Percentiles rank a stretch among this genome's conserved stretches.
Conservation (phyloP, 2,329 filamentous ascomycete genomes). For the Fusarium incarnatum region DNA sequence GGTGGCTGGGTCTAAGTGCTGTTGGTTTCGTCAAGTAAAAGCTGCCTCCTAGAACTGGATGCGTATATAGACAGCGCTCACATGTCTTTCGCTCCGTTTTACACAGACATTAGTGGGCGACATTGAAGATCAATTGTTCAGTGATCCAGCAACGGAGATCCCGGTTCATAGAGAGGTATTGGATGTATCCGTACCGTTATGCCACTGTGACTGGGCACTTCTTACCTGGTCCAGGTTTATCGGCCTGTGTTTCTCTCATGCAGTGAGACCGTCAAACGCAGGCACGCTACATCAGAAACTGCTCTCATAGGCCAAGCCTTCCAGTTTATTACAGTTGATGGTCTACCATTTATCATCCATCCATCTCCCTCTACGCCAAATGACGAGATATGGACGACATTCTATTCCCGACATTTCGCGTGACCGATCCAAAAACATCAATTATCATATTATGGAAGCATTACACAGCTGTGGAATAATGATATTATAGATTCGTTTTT, state of each 20-base stretch:
- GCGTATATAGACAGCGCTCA: neutral
- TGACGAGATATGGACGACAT: neutral
- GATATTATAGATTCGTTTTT: neutral
- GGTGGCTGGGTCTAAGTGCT: neutral
- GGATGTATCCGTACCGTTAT: neutral
- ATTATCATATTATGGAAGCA: neutral
- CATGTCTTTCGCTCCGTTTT: neutral
- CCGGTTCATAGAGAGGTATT: neutral
- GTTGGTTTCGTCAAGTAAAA: neutral
- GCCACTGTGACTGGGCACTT: neutral
- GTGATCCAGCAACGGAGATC: neutral
- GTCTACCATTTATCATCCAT: neutral
- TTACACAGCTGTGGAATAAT: neutral
- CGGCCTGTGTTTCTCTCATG: neutral
- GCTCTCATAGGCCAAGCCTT: neutral
- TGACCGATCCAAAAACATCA: neutral
- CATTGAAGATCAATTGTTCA: neutral
- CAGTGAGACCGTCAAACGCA: neutral
- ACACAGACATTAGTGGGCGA: neutral
- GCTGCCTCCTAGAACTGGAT: neutral
- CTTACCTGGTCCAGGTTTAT: neutral
- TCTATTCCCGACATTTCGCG: neutral
- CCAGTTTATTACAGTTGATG: neutral
- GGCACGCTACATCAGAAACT: neutral
- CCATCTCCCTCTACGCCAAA: neutral